Conservation (phyloP, 129 eudicot genomes). For the Lactuca sativa region DNA sequence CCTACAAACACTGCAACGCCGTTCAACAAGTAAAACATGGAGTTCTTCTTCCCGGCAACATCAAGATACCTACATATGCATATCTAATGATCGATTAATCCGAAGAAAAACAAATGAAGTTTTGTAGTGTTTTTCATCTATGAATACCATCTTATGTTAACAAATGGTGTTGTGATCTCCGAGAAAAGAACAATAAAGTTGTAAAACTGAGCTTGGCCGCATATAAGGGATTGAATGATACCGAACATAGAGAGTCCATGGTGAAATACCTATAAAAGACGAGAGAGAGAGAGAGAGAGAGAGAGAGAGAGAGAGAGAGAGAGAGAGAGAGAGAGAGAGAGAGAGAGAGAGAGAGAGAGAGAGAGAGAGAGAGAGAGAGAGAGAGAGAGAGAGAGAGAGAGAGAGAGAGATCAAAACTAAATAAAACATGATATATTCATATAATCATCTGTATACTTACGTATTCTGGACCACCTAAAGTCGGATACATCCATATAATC, state of each 20-base stretch:
- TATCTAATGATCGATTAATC: conserved; percentile 1
- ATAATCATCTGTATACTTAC: conserved; percentile 50
- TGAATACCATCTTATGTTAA: conserved; percentile 73
- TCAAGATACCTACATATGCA: conserved; percentile 59
- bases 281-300: not conserved
- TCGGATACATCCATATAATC: conserved; percentile 74
- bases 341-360: not conserved
- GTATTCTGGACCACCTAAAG: conserved; percentile 76
- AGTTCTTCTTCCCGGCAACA: conserved; percentile 66
- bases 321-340: not conserved
- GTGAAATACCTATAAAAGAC: conserved; percentile 48
- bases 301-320: not conserved
- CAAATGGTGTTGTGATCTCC: conserved; percentile 79
- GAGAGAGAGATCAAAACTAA: not conserved
- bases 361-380: not conserved
- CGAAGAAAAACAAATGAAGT: conserved; percentile 1
- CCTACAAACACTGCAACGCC: conserved; percentile 72
- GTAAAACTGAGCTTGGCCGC: conserved; percentile 70
- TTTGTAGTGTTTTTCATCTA: not conserved
- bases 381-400: not conserved
- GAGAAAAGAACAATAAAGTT: conserved; percentile 74
- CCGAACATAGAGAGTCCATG: conserved; percentile 73
- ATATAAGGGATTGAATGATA: conserved; percentile 54
- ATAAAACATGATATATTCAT: not conserved
- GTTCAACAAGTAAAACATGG: conserved; percentile 54